Evolutionary conservation across 2,329 filamentous ascomycete species (phyloP).

Genomic region (Trichophyton verrucosum): DNA sequence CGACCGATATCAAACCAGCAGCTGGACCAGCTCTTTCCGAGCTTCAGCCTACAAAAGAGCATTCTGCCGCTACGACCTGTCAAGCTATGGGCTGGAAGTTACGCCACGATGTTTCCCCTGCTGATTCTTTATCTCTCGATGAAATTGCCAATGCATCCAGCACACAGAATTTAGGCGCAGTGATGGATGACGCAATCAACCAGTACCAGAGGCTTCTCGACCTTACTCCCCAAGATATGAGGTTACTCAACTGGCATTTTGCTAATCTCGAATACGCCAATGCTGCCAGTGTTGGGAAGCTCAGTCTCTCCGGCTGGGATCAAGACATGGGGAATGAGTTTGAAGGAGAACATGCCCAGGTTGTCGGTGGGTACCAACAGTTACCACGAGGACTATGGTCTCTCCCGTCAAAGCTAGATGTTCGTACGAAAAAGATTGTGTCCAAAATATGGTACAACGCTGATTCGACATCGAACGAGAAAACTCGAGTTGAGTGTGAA

Average conservation of each 20-base stretch:
- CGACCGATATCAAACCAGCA: constrained; percentile 42
- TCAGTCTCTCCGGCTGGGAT: constrained; percentile 88
- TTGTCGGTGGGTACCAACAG: constrained; percentile 86
- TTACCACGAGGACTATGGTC: constrained; percentile 77
- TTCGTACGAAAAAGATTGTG: constrained; percentile 62
- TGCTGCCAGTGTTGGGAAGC: constrained; percentile 70
- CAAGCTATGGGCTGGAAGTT: constrained; percentile 72
- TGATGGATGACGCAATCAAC: constrained; percentile 78
- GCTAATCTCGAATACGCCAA: constrained; percentile 98
- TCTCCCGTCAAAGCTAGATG: constrained; percentile 61
- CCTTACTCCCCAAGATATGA: constrained; percentile 71
- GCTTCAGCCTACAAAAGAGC: constrained; percentile 54
- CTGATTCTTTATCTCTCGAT: constrained; percentile 60
- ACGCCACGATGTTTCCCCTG: constrained; percentile 48
- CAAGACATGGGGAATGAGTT: constrained; percentile 97
- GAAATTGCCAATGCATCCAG: constrained; percentile 47
- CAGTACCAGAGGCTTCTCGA: constrained; percentile 79
- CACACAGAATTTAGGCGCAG: constrained; percentile 69
- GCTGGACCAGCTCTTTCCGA: constrained; percentile 38
- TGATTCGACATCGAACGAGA: constrained; percentile 30
- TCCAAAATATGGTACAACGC: constrained; percentile 55
- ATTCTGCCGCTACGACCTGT: constrained; percentile 65
- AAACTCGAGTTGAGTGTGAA: constrained; percentile 58
- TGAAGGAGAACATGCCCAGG: constrained; percentile 85
- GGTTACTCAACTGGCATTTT: constrained; percentile 93